Evolutionary conservation across 345 rosid species (phyloP), one percentile per base, ranked within the genome.

Genomic region (Physaria fendleri): DNA sequence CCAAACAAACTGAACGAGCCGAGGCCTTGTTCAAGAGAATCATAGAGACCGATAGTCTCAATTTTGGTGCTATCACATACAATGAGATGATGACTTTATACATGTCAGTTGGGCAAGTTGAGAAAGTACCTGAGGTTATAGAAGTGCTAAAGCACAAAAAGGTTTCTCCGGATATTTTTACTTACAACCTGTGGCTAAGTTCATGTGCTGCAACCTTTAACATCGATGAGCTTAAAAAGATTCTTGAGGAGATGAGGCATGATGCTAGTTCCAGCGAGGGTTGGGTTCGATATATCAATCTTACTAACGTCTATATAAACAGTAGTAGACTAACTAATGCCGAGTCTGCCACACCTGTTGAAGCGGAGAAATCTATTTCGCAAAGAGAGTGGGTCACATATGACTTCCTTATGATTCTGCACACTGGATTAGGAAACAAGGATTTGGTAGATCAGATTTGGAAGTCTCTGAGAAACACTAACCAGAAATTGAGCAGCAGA

Each of bases 31-130:
- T 72, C 40, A 70, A 62, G 58, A 87, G 71, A 68, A 77, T 88
- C 15, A 79, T 80, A 49, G 81, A 71, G 47, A 72, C 78, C 12
- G 74, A 69, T 17, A 51, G 77, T 46, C 61, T 89, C 17, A 34
- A 74, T 1, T 83, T 85, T 50, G 63, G 71, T 73, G 95, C 85
- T 52, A 77, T 89, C 23, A 71, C 73, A 1, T 93, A 83, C 86
- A 89, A 93, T 44, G 97, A 89, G 80, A 81, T 93, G 82, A 89
- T 89, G 99, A 89, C 99, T 43, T 59, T 92, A 17, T 89, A 85
- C 75, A 80, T 89, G 81, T 89, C 97, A n/a, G 82, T 83, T 5
- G 91, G 99, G 8, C 77, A 77, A 71, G 77, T 89, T 28, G 97
- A 89, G 77, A 84, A 89, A 77, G 95, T 85, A 12, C 35, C 77